Evolutionary conservation across 73 alveolate species (phyloP), one percentile per base, ranked within the genome.

Genomic region (Paramecium bursaria): DNA sequence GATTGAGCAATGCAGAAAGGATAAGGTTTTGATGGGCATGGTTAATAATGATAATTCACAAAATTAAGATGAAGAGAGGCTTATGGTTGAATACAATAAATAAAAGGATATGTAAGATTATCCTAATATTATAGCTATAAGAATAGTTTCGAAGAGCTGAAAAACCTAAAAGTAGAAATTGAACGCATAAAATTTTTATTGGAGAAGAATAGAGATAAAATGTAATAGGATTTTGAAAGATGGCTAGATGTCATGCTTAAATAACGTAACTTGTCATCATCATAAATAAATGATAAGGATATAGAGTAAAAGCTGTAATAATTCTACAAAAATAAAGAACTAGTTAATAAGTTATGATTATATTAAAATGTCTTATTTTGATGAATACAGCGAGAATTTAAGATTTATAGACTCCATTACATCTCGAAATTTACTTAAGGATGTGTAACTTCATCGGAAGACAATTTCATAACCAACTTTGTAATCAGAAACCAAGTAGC

Each of bases 201-300:
- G 19, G 92, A 94, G 33, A 50, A 87, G 33, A 73, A 80, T 23
- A 73, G 95, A 61, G 90, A 90, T 61, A 87, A 80, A 46, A 60
- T 94, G 92, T 88, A 94, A 60, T 61, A 74, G 49, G 98, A 94
- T 52, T 94, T 94, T 92, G 96, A 94, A 54, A 76, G 53, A 33
- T 94, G 98, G 97, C 53, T 92, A 23, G 77, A 86, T 26, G 95
- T 91, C 39, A 93, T 93, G 98, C 48, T 87, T 57, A 73, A 91
- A n/a, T 60, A 92, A 35, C 53, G 76, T 13, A 22, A 54, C 46
- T 30, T 53, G 74, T 27, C 74, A 27, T 4, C 30, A 1, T 27
- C 48, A 27, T 27, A 53, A 53, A 47, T 53, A 21, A 44, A 47
- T 42, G 95, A 90, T 87, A 50, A 60, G 42, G 74, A 76, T 22